These are phyloP conservation scores for Lycium ferocissimum DNA, from an alignment of 257 asterid genomes.

Conservation along the genomic window DNA sequence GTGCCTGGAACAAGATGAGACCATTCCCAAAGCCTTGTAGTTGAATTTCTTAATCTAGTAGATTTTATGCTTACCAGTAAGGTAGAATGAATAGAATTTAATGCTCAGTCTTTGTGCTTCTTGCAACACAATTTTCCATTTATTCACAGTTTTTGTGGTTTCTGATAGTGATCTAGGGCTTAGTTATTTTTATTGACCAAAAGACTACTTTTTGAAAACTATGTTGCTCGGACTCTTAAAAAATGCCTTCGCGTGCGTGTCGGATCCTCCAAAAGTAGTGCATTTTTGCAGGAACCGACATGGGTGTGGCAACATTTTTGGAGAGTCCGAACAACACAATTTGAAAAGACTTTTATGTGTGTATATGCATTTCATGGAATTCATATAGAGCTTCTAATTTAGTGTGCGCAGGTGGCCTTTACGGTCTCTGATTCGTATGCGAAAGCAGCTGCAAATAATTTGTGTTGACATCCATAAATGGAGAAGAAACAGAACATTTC, in stretches of 20 bases:
- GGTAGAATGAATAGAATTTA: neutral
- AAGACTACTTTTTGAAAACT: neutral
- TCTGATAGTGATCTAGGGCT: neutral
- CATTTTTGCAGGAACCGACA: neutral
- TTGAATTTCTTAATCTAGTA: neutral
- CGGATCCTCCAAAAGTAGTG: neutral
- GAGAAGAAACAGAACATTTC: constrained; percentile 58
- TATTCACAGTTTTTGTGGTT: neutral
- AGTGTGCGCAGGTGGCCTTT: neutral
- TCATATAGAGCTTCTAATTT: constrained; percentile 6
- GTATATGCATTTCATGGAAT: constrained; percentile 5
- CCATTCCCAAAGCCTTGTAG: neutral
- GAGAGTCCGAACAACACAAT: neutral
- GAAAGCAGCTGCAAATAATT: neutral
- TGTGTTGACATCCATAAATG: constrained; percentile 31
- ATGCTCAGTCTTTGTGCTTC: neutral
- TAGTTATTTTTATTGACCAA: neutral
- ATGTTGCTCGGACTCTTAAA: neutral
- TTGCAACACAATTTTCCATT: neutral
- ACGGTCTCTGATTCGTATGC: neutral
- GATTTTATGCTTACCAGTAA: neutral
- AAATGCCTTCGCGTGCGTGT: neutral
- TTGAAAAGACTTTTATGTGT: neutral
- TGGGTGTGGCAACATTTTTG: neutral
- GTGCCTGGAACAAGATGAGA: neutral